These are phyloP conservation scores for Escallonia rubra DNA, from an alignment of 129 eudicot genomes.

Conservation along the genomic window DNA sequence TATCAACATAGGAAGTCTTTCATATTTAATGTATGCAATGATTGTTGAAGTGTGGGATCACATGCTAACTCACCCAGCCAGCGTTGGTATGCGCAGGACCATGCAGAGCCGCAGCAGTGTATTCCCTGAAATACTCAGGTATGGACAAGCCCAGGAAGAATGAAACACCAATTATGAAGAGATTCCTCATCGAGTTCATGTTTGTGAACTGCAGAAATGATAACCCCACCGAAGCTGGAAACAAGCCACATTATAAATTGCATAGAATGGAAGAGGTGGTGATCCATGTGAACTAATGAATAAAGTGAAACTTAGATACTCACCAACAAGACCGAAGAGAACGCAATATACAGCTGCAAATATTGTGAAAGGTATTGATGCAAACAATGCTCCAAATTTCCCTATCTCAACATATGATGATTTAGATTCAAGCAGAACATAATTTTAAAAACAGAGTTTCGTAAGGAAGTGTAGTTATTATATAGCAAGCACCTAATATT, in stretches of 20 bases:
- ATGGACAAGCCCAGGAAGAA: constrained; percentile 94
- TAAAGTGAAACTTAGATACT: constrained; percentile 8
- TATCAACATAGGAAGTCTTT: too few relatives aligned
- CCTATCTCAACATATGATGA: constrained; percentile 32
- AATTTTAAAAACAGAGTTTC: too few relatives aligned
- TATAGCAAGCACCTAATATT: constrained; percentile 41
- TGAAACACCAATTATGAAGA: constrained; percentile 84
- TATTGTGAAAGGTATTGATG: constrained; percentile 93
- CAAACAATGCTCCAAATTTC: constrained; percentile 98
- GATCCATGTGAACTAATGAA: background rate
- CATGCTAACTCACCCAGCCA: constrained; percentile 73
- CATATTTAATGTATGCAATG: too few relatives aligned
- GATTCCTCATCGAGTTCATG: constrained; percentile 99
- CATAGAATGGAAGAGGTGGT: background rate
- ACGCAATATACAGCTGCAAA: constrained; percentile 89
- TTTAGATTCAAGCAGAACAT: too few relatives aligned
- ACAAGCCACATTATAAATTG: too few relatives aligned
- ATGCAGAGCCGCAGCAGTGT: constrained; percentile 35
- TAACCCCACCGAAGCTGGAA: constrained; percentile 87
- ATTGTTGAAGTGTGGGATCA: too few relatives aligned
- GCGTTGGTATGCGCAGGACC: constrained; percentile 93
- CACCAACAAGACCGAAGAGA: constrained; percentile 97
- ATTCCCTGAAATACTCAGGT: constrained; percentile 78
- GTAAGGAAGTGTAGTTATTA: too few relatives aligned
- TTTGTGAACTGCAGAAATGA: constrained; percentile 98